phyloP scores from a whole-genome alignment of 2,329 filamentous ascomycete genomes.

The Clathrospora elynae region DNA sequence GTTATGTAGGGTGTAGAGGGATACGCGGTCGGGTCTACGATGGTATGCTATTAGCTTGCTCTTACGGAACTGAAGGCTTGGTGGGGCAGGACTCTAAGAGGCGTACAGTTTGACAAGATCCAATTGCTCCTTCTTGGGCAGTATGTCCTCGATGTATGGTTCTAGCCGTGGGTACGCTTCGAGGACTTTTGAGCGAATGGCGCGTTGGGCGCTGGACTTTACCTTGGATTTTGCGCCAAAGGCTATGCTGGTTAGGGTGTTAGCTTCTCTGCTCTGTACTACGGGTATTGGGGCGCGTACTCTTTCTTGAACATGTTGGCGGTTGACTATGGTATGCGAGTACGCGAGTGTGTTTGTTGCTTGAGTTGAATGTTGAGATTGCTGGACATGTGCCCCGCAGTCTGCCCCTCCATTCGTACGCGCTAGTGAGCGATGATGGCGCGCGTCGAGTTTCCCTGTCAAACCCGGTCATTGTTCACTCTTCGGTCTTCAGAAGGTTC shows the following conservation, averaged over 20 bases:
- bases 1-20: conserved; percentile 80
- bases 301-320: conserved; percentile 48
- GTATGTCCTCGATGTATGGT: conserved; percentile 87
- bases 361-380: conserved; percentile 12
- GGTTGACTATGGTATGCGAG: conserved; percentile 11
- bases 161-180: conserved; percentile 84
- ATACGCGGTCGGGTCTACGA: conserved; percentile 76
- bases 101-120: conserved; percentile 82
- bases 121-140: conserved; percentile 92
- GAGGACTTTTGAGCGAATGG: conserved; percentile 79
- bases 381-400: conserved; percentile 11
- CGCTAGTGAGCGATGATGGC: conserved; percentile 9
- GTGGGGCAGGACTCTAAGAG: not conserved
- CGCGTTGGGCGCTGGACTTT: conserved; percentile 92
- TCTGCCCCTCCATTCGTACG: conserved; percentile 15
- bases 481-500: too few species aligned
- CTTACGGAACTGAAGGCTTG: not conserved
- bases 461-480: too few species aligned
- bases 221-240: conserved; percentile 89
- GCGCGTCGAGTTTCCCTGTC: conserved; percentile 1
- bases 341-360: not conserved
- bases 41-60: conserved; percentile 9
- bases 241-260: conserved; percentile 65
- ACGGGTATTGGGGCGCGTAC: conserved; percentile 14
- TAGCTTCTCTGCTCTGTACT: not conserved